Conservation (phyloP, 2,329 filamentous ascomycete species). For the Epichloe sibirici region DNA sequence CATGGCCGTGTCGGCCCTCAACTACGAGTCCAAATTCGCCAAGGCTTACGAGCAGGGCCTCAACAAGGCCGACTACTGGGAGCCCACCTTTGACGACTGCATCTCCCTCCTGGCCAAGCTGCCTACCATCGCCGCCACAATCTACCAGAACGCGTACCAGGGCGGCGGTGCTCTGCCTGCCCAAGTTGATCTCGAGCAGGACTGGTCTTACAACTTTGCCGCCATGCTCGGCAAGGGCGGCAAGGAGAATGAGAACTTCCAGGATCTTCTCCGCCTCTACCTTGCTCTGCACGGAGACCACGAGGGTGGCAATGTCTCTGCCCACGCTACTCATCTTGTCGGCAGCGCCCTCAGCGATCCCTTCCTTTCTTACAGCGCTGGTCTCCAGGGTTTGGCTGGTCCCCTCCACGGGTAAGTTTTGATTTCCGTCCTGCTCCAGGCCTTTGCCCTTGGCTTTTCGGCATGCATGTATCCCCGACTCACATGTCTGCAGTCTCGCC, state of each 20-base stretch:
- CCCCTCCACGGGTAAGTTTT: constrained; percentile 47
- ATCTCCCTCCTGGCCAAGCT: constrained; percentile 93
- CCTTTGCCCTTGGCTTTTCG: neutral
- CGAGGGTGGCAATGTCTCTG: constrained; percentile 95
- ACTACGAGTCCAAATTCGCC: constrained; percentile 87
- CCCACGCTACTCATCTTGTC: constrained; percentile 88
- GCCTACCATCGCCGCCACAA: constrained; percentile 90
- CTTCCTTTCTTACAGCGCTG: constrained; percentile 91
- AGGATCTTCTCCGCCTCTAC: constrained; percentile 87
- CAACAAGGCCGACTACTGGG: constrained; percentile 97
- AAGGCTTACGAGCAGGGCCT: constrained; percentile 84
- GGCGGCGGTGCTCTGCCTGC: constrained; percentile 62
- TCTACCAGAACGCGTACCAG: constrained; percentile 84
- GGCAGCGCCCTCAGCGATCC: constrained; percentile 89
- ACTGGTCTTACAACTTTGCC: constrained; percentile 99
- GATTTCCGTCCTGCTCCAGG: neutral
- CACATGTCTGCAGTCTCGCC: constrained; percentile 49
- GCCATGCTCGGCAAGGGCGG: constrained; percentile 88
- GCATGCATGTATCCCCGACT: neutral
- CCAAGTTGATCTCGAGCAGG: constrained; percentile 69
- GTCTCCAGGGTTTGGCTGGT: constrained; percentile 89
- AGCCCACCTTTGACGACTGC: constrained; percentile 90
- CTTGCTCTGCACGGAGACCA: constrained; percentile 95
- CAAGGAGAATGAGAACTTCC: constrained; percentile 82
- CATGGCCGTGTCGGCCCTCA: constrained; percentile 88